A percentile compares a stretch with the other conserved stretches of the same genome.
These are phyloP conservation scores for Smallanthus sonchifolius DNA, from an alignment of 129 eudicot species.

Conservation along the genomic window DNA sequence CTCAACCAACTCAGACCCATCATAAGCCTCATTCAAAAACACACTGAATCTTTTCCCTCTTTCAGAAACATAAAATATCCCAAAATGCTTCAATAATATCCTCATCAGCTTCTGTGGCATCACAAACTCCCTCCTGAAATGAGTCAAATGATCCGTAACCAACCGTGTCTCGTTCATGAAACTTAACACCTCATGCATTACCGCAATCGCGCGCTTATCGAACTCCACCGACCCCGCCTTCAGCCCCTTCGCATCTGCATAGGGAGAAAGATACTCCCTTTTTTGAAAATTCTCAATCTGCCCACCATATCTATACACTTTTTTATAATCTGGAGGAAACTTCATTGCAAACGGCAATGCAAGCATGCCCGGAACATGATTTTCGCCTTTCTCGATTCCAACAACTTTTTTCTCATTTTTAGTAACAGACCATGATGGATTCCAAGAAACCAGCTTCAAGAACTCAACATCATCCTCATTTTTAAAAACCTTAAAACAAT, in stretches of 20 bases:
- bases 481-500: conserved; percentile 49
- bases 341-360: conserved; percentile 70
- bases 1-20: conserved; percentile 69
- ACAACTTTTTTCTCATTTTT: conserved; percentile 65
- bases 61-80: conserved; percentile 93
- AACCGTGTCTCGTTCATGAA: conserved; percentile 79
- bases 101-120: conserved; percentile 97
- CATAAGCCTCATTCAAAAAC: conserved; percentile 85
- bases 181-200: conserved; percentile 92
- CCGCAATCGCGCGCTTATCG: conserved; percentile 94
- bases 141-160: conserved; percentile 87
- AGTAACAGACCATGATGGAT: conserved; percentile 63
- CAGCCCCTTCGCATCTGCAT: conserved; percentile 78
- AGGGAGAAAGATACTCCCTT: conserved; percentile 77
- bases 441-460: conserved; percentile 90
- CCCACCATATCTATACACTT: conserved; percentile 54
- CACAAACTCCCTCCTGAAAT: conserved; percentile 70
- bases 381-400: conserved; percentile 26
- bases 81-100: conserved; percentile 75
- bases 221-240: conserved; percentile 78
- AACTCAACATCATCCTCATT: conserved; percentile 68
- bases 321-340: conserved; percentile 68
- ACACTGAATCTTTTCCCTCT: conserved; percentile 89
- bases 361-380: conserved; percentile 69
- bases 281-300: conserved; percentile 72